phyloP scores from a whole-genome alignment of 768 basidiomycete species.

The Amanita subjunquillea region DNA sequence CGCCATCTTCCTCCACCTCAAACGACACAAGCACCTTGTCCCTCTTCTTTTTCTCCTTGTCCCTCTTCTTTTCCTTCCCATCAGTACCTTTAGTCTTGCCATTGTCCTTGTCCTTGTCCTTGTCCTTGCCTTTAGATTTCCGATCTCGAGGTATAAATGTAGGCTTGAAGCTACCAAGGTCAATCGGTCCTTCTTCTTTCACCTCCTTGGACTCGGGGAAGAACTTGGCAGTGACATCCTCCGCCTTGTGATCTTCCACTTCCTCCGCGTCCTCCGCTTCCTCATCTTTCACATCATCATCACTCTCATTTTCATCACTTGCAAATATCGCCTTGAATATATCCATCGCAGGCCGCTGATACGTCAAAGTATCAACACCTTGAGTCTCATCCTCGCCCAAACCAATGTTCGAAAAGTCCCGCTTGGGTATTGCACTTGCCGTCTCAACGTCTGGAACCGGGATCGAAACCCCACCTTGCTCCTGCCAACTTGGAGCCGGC shows the following conservation, averaged over 20 bases:
- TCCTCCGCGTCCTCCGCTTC: slow-evolving; percentile 13
- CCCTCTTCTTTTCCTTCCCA: slow-evolving; percentile 21
- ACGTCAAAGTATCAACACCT: slow-evolving; percentile 79
- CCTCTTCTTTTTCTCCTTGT: slow-evolving; percentile 27
- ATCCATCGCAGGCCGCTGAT: slow-evolving; percentile 80
- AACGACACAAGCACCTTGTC: slow-evolving; percentile 60
- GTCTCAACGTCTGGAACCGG: slow-evolving; percentile 11
- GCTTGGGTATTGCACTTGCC: slow-evolving; percentile 10
- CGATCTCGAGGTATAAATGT: slow-evolving; percentile 70
- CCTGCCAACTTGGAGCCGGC: slow-evolving; percentile 6
- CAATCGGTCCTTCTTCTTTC: slow-evolving; percentile 19
- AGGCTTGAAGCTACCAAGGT: slow-evolving; percentile 76
- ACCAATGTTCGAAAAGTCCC: slow-evolving; percentile 76
- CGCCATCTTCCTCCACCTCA: slow-evolving; percentile 58
- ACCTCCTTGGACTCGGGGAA: slow-evolving; percentile 4
- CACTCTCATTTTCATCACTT: slow-evolving; percentile 83
- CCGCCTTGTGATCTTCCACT: slow-evolving; percentile 9
- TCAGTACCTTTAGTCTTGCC: slow-evolving; percentile 32
- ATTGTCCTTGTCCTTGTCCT: slow-evolving; percentile 26
- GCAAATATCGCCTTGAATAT: slow-evolving; percentile 99
- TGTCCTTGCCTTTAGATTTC: slow-evolving; percentile 20
- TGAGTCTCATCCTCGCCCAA: slow-evolving; percentile 89
- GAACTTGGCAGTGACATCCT: slow-evolving; percentile 3
- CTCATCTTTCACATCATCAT: slow-evolving; percentile 34
- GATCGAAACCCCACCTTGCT: slow-evolving; percentile 8